Percentiles rank a stretch among this genome's conserved stretches.
phyloP scores from a whole-genome alignment of 495 filamentous ascomycete genomes.

The Aspergillus sclerotiicarbonarius region DNA sequence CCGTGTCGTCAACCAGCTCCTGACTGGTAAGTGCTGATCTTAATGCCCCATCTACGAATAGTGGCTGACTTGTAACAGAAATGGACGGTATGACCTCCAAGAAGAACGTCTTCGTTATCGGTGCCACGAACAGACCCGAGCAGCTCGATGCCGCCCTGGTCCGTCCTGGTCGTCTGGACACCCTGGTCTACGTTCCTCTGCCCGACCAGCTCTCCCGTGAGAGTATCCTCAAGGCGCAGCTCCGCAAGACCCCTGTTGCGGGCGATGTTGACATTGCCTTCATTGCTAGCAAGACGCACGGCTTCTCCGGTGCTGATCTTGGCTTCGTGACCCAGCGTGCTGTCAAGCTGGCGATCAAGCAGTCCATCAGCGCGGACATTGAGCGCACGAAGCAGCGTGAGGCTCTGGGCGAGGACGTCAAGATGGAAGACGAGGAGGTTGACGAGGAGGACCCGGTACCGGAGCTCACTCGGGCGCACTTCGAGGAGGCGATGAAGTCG shows the following conservation, averaged over 20 bases:
- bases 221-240: constrained; percentile 89
- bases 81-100: constrained; percentile 99
- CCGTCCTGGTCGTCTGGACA: constrained; percentile 97
- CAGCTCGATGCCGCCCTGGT: constrained; percentile 97
- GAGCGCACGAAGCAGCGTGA: constrained; percentile 85
- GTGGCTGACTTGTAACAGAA: constrained; percentile 61
- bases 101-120: constrained; percentile 99
- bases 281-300: constrained; percentile 96
- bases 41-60: constrained; percentile 5
- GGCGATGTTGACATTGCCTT: constrained; percentile 81
- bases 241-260: constrained; percentile 95
- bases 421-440: constrained; percentile 70
- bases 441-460: constrained; percentile 94
- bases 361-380: constrained; percentile 87
- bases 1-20: constrained; percentile 98
- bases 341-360: constrained; percentile 98
- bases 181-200: constrained; percentile 94
- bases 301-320: constrained; percentile 99
- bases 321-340: constrained; percentile 98
- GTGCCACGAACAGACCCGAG: constrained; percentile 97
- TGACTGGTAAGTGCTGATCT: constrained; percentile 71
- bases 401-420: constrained; percentile 74
- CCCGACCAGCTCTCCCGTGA: constrained; percentile 86
- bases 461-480: constrained; percentile 91
- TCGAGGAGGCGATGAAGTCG: constrained; percentile 96